Base-by-base conservation (phyloP, 2,329 filamentous ascomycete genomes). In the Setomelanomma holmii region DNA sequence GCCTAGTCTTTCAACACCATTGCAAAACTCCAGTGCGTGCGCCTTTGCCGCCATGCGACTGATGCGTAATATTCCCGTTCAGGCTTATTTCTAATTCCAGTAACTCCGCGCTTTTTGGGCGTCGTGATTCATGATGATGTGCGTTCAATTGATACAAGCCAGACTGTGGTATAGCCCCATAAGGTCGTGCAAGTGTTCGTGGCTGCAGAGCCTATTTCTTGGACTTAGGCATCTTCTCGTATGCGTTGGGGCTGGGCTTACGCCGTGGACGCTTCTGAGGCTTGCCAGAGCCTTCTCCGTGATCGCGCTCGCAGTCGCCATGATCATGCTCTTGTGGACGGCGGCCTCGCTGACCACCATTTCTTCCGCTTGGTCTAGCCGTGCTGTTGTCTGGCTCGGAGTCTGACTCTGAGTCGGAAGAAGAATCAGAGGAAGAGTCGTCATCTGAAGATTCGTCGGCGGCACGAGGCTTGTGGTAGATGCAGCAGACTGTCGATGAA, bases 391-490 rank as follows among this genome's bases (percentile, higher is more conserved):
- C 80, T 23, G 76, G 74, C 55, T 79, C 82, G n/a, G 82, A 84
- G 54, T 86, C 84, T 1, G 82, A 84, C 35, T 76, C 76, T 20
- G 67, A 72, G 24, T 82, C 80, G 6, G 76, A 80, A 12, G 86
- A 86, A 19, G 81, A 82, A 12, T 80, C 83, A 0, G 80, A 85
- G 3, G 84, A 86, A 44, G 79, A 79, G 51, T 88, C 86, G 53
- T 88, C 86, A 60, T 86, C 85, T 61, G 88, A 92, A 24, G 90
- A 95, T 74, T 98, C 93, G 72, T 89, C 73, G 12, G 69, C 68
- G 30, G 67, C 70, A 62, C 89, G 89, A 5, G 91, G 88, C 55
- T 89, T 89, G 78, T 97, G 93, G 78, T 97, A 99, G 75, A 99
- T 99, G 75, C 95, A 99, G 83, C 95, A 99, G n/a, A 98, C 95